These are phyloP conservation scores for Aspergillus hiratsukae DNA, from an alignment of 2,329 filamentous ascomycete species.

Conservation along the genomic window DNA sequence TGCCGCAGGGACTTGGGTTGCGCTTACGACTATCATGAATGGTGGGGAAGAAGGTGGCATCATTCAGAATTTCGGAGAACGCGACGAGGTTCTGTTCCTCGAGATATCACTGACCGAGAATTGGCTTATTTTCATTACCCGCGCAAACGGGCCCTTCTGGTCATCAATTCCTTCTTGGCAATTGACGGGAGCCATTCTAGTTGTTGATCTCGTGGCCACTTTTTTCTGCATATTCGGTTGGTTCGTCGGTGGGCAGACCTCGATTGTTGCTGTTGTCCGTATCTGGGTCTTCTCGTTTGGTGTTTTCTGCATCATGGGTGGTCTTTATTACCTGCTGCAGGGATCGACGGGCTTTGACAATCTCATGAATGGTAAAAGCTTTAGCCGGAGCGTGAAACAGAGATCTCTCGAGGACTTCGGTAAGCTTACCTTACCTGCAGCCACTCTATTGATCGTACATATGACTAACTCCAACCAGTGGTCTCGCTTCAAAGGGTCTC, in stretches of 20 bases:
- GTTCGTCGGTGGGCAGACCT: slow-evolving; percentile 67
- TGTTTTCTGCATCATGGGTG: slow-evolving; percentile 78
- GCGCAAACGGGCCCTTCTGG: slow-evolving; percentile 90
- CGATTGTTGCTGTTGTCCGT: slow-evolving; percentile 78
- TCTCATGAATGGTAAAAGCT: slow-evolving; percentile 85
- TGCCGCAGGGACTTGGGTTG: slow-evolving; percentile 81
- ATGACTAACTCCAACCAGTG: slow-evolving; percentile 58
- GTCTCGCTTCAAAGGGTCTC: slow-evolving; percentile 86
- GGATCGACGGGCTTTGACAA: slow-evolving; percentile 80
- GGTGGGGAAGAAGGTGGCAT: slow-evolving; percentile 70
- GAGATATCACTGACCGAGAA: slow-evolving; percentile 89
- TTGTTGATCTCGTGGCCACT: slow-evolving; percentile 80
- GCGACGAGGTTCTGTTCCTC: slow-evolving; percentile 80
- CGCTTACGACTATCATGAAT: slow-evolving; percentile 76
- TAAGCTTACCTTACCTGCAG: slow-evolving; percentile 50
- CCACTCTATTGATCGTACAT: slow-evolving; percentile 1
- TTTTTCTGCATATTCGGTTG: slow-evolving; percentile 82
- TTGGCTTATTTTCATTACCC: slow-evolving; percentile 95
- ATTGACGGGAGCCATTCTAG: slow-evolving; percentile 68
- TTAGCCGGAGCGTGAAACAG: slow-evolving; percentile 75
- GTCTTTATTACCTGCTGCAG: slow-evolving; percentile 75
- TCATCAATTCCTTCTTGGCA: slow-evolving; percentile 85
- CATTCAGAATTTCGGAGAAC: slow-evolving; percentile 79
- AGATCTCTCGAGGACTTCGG: slow-evolving; percentile 83
- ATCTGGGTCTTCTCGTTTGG: slow-evolving; percentile 91